A percentile compares a stretch with the other conserved stretches of the same genome.
Evolutionary conservation across 2,329 filamentous ascomycete genomes (phyloP).

Genomic region (Fusarium veterinarium): DNA sequence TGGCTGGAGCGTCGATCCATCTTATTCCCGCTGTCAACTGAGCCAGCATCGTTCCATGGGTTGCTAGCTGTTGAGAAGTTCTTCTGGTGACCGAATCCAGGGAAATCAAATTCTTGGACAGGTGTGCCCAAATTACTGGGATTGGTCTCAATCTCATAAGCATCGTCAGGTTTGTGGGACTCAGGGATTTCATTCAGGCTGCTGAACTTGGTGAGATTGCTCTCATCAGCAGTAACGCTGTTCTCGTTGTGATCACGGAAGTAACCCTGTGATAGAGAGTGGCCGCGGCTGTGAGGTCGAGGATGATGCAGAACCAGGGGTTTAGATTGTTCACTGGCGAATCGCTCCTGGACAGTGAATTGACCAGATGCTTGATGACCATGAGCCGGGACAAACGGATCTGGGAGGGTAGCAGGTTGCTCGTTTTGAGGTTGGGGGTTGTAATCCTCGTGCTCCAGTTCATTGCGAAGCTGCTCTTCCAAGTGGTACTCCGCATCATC

Average conservation of each 20-base stretch:
- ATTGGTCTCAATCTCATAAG: conserved; percentile 78
- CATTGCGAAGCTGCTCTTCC: conserved; percentile 81
- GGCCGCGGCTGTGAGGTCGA: conserved; percentile 77
- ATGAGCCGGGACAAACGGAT: conserved; percentile 50
- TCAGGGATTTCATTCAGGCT: conserved; percentile 56
- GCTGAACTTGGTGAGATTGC: conserved; percentile 46
- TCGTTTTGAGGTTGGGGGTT: conserved; percentile 67
- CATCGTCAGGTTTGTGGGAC: conserved; percentile 60
- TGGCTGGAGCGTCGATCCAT: conserved; percentile 62
- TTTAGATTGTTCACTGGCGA: conserved; percentile 64
- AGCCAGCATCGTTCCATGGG: conserved; percentile 68
- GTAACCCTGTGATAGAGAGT: conserved; percentile 76
- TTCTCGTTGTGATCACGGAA: conserved; percentile 65
- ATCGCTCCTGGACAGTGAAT: conserved; percentile 62
- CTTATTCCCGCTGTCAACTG: conserved; percentile 49
- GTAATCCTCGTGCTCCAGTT: conserved; percentile 82
- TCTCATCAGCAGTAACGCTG: conserved; percentile 46
- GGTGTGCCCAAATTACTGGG: conserved; percentile 78
- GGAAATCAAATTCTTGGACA: conserved; percentile 61
- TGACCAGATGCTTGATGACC: conserved; percentile 59
- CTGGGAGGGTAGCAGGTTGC: conserved; percentile 31
- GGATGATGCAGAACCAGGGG: conserved; percentile 75
- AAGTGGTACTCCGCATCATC: conserved; percentile 88
- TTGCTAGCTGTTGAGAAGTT: conserved; percentile 69
- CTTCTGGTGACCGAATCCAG: conserved; percentile 63